These are phyloP conservation scores for Tremella mesenterica DNA, from an alignment of 768 basidiomycete genomes.

Conservation along the genomic window DNA sequence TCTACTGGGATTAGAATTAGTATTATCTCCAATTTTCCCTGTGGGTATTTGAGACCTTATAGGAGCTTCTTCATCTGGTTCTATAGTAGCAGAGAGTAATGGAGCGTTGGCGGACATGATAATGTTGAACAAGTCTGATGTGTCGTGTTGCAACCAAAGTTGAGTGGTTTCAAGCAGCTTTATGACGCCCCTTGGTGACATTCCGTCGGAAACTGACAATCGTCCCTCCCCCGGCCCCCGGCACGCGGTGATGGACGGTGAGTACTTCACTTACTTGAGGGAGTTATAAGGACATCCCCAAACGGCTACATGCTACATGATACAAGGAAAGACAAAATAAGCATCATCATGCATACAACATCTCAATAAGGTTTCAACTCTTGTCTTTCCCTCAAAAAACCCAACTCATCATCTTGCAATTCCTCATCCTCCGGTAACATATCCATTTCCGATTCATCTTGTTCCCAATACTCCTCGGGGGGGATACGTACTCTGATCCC, in stretches of 20 bases:
- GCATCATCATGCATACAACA: not conserved
- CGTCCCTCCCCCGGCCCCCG: too few species aligned
- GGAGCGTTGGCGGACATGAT: slow-evolving; percentile 48
- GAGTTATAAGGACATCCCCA: too few species aligned
- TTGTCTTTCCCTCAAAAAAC: slow-evolving; percentile 35
- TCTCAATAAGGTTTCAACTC: slow-evolving; percentile 42
- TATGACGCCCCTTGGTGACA: too few species aligned
- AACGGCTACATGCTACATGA: too few species aligned
- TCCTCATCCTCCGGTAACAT: slow-evolving; percentile 28
- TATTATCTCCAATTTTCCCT: slow-evolving; percentile 41
- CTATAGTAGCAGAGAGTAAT: slow-evolving; percentile 63
- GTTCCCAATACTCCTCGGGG: slow-evolving; percentile 35
- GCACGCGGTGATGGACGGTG: too few species aligned
- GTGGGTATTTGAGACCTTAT: slow-evolving; percentile 15
- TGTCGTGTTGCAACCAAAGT: too few species aligned
- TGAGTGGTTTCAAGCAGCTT: too few species aligned
- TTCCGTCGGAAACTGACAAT: too few species aligned
- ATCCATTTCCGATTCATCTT: slow-evolving; percentile 22
- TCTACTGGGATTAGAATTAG: slow-evolving; percentile 45
- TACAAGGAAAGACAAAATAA: too few species aligned
- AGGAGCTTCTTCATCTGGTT: slow-evolving; percentile 60
- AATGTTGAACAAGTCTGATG: too few species aligned
- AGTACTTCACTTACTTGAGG: too few species aligned
- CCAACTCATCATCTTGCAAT: slow-evolving; percentile 34
- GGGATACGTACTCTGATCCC: slow-evolving; percentile 41